A percentile compares a stretch with the other conserved stretches of the same genome.
phyloP scores from a whole-genome alignment of 1,284 basidiomycete genomes.

The Sphagnurus paluster region DNA sequence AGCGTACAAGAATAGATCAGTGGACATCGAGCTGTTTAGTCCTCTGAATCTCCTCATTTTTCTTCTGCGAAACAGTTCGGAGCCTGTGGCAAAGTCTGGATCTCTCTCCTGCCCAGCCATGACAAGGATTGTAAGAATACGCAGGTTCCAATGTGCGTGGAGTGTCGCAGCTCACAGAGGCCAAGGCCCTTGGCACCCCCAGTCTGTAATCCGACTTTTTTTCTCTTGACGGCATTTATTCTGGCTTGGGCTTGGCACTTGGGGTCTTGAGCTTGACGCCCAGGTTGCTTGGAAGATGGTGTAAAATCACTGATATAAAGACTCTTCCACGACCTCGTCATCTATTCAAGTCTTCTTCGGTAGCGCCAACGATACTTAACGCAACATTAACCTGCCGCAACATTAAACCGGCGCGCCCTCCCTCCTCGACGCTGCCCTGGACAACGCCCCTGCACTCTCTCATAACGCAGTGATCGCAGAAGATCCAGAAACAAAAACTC shows the following conservation, averaged over 20 bases:
- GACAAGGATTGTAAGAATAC: background rate
- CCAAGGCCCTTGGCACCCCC: conserved; percentile 16
- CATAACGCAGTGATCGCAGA: background rate
- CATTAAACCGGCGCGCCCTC: background rate
- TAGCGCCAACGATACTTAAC: background rate
- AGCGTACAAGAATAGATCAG: background rate
- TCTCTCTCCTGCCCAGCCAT: background rate
- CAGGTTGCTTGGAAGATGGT: conserved; percentile 19
- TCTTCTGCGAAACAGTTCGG: no score
- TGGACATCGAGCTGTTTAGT: background rate
- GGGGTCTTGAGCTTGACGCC: conserved; percentile 13
- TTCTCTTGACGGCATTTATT: conserved; percentile 10
- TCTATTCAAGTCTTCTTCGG: background rate
- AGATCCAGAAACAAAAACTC: background rate
- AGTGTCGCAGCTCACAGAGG: background rate
- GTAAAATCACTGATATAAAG: conserved; percentile 16
- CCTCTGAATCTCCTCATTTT: no score
- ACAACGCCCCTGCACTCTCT: background rate
- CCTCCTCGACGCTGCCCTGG: background rate
- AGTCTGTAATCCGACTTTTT: conserved; percentile 7
- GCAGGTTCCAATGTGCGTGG: background rate
- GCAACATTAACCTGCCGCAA: background rate
- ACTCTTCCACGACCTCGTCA: background rate
- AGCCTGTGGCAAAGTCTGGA: background rate
- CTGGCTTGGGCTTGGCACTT: conserved; percentile 13